Evolutionary conservation across 2,329 filamentous ascomycete species (phyloP).

Genomic region (Botryotinia narcissicola): DNA sequence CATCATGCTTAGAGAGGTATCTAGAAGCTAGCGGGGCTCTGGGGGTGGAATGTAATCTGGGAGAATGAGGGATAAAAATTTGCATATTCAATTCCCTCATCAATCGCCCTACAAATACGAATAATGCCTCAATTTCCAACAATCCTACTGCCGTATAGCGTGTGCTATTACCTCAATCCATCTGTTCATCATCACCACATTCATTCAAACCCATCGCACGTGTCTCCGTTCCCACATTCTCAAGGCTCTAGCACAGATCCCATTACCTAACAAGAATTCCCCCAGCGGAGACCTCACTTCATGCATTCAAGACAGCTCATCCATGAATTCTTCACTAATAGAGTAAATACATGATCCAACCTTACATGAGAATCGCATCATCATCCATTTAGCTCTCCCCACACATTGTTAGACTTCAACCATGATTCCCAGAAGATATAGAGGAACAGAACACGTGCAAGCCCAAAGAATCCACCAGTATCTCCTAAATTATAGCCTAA

Average conservation of each 20-base stretch:
- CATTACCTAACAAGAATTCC: slow-evolving; percentile 2
- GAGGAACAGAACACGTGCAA: slow-evolving; percentile 1
- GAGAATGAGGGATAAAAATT: not conserved
- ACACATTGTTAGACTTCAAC: slow-evolving; percentile 2
- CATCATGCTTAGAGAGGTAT: not conserved
- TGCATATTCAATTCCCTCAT: not conserved
- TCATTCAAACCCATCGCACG: not conserved
- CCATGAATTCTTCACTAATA: slow-evolving; percentile 8
- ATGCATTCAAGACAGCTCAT: slow-evolving; percentile 4
- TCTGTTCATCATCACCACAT: not conserved
- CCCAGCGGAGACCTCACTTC: not conserved
- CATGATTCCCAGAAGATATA: not conserved
- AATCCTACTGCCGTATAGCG: not conserved
- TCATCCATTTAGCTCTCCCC: slow-evolving; percentile 2
- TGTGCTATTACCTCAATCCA: not conserved
- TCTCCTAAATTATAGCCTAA: not conserved
- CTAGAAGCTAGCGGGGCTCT: slow-evolving; percentile 4
- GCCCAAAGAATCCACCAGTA: not conserved
- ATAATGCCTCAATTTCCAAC: not conserved
- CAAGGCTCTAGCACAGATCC: not conserved
- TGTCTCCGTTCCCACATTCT: not conserved
- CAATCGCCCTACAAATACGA: not conserved
- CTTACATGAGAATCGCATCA: slow-evolving; percentile 10
- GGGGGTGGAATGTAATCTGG: not conserved
- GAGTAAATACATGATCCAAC: not conserved